Conservation (phyloP, 2,329 filamentous ascomycete species). For the Graphilbum fragrans region DNA sequence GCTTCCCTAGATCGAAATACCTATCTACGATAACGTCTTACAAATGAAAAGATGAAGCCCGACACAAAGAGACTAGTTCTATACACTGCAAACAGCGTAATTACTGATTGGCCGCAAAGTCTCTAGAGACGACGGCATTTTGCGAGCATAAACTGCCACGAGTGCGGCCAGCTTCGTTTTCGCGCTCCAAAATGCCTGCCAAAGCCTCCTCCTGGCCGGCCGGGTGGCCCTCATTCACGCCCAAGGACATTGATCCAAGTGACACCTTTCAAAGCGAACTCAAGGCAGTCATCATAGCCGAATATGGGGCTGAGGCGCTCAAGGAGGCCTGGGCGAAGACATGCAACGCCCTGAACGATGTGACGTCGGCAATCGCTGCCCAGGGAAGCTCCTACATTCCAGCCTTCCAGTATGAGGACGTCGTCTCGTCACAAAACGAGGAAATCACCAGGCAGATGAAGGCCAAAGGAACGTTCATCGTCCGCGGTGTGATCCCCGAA, state of each 20-base stretch:
- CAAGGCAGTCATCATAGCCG: constrained; percentile 22
- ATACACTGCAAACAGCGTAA: no score
- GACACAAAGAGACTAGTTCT: no score
- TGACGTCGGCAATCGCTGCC: constrained; percentile 23
- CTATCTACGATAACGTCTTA: no score
- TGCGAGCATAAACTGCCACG: no score
- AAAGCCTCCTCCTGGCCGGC: no score
- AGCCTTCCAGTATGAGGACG: not conserved
- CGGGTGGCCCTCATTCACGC: no score
- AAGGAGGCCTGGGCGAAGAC: constrained; percentile 24
- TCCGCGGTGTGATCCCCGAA: not conserved
- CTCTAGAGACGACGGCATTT: no score
- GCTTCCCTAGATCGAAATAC: no score
- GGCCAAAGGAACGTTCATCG: not conserved
- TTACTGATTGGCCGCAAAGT: no score
- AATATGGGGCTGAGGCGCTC: constrained; percentile 23
- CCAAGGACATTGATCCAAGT: no score
- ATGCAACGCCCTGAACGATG: constrained; percentile 20
- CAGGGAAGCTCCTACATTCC: constrained; percentile 19
- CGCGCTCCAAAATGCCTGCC: no score
- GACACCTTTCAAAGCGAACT: not conserved
- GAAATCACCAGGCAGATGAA: not conserved
- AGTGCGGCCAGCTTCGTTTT: not conserved
- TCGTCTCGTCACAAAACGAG: not conserved
- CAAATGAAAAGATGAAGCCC: no score